These are phyloP conservation scores for Phoenix dactylifera DNA, from an alignment of 176 grass and related monocot species.

Conservation along the genomic window DNA sequence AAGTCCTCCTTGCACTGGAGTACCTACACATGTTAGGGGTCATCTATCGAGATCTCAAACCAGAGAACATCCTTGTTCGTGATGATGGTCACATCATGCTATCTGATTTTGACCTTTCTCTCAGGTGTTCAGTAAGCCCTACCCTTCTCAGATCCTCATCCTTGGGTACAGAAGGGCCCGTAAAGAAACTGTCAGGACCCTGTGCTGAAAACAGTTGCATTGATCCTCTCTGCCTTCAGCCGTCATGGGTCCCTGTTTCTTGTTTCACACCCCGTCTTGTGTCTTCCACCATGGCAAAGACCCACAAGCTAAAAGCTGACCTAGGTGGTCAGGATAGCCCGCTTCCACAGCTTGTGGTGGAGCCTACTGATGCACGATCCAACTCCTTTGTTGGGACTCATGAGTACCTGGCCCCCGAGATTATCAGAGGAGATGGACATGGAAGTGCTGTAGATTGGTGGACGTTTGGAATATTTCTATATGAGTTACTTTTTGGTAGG, in stretches of 20 bases:
- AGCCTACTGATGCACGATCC: slow-evolving; percentile 83
- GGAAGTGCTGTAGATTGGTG: slow-evolving; percentile 98
- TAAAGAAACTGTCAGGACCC: slow-evolving; percentile 58
- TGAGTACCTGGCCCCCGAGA: slow-evolving; percentile 94
- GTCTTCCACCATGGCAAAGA: slow-evolving; percentile 34
- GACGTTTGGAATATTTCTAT: slow-evolving; percentile 93
- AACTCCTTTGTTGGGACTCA: slow-evolving; percentile 97
- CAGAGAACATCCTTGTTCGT: slow-evolving; percentile 96
- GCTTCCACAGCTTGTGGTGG: slow-evolving; percentile 82
- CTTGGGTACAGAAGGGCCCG: slow-evolving; percentile 55
- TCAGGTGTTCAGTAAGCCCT: slow-evolving; percentile 85
- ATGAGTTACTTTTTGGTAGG: slow-evolving; percentile 70
- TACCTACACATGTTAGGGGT: slow-evolving; percentile 99
- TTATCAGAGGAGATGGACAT: slow-evolving; percentile 95
- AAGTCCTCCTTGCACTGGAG: slow-evolving; percentile 91
- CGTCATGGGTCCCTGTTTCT: slow-evolving; percentile 69
- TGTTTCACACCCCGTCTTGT: slow-evolving; percentile 89
- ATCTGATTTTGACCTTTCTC: slow-evolving; percentile 92
- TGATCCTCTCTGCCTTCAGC: slow-evolving; percentile 79
- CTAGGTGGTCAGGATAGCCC: slow-evolving; percentile 37
- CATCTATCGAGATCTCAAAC: slow-evolving; percentile 96
- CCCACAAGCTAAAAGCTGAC: slow-evolving; percentile 36
- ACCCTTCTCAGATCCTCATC: slow-evolving; percentile 73
- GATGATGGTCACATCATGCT: slow-evolving; percentile 99
- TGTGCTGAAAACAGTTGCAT: slow-evolving; percentile 91